Percentiles rank a stretch among this genome's conserved stretches.
These are phyloP conservation scores for Chrysoporthe puriensis DNA, from an alignment of 2,329 filamentous ascomycete species.

Conservation along the genomic window DNA sequence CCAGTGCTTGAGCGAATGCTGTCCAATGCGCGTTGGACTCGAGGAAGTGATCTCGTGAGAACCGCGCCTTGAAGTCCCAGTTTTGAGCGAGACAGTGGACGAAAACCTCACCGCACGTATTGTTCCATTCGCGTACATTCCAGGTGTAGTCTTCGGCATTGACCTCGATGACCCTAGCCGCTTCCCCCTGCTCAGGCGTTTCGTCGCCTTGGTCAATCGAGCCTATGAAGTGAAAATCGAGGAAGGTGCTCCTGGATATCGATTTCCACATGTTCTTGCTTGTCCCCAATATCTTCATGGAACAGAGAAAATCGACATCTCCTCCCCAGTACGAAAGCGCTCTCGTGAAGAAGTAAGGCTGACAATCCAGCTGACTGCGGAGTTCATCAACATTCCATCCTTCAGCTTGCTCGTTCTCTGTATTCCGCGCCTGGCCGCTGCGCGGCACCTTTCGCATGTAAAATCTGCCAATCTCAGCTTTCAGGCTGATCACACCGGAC, in stretches of 20 bases:
- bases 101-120: slow-evolving; percentile 31
- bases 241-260: not conserved
- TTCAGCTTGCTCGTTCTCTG: slow-evolving; percentile 24
- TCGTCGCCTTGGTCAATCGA: slow-evolving; percentile 3
- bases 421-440: slow-evolving; percentile 34
- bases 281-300: slow-evolving; percentile 15
- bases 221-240: slow-evolving; percentile 32
- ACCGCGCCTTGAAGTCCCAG: slow-evolving; percentile 38
- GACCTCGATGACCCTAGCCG: slow-evolving; percentile 33
- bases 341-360: slow-evolving; percentile 36
- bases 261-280: slow-evolving; percentile 29
- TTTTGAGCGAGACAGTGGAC: slow-evolving; percentile 38
- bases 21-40: slow-evolving; percentile 32
- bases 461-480: slow-evolving; percentile 37
- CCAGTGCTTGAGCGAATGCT: slow-evolving; percentile 34
- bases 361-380: slow-evolving; percentile 28
- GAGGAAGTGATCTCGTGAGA: slow-evolving; percentile 30
- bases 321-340: slow-evolving; percentile 35
- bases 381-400: slow-evolving; percentile 34
- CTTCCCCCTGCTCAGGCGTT: not conserved
- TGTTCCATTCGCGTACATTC: slow-evolving; percentile 30
- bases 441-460: slow-evolving; percentile 31
- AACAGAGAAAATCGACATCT: slow-evolving; percentile 32
- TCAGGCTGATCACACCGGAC: slow-evolving; percentile 31
- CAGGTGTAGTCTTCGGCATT: slow-evolving; percentile 32